Evolutionary conservation across 2,329 filamentous ascomycete species (phyloP), one percentile per base, ranked within the genome.

Genomic region (Penicillium freii): DNA sequence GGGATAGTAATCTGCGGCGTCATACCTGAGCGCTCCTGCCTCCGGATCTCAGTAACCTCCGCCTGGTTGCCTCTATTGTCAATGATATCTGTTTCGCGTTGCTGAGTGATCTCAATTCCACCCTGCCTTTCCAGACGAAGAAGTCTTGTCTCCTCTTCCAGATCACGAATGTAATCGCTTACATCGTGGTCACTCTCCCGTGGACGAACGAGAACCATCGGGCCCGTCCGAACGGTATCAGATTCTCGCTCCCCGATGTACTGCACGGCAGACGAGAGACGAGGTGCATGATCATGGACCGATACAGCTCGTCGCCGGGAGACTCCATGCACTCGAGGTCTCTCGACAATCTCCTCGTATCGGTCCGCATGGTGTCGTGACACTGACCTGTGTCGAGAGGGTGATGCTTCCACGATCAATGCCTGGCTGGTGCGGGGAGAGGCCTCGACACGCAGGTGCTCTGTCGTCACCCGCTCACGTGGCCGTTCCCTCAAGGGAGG

Each of bases 21-120:
- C 47, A 40, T 94, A 95, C 92, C 92, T 92, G 90, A 94, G 82
- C 88, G 88, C 79, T 97, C 91, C 81, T 89, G 91, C 78, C 91
- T 89, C 68, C 61, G 57, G 27, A 96, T 86, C 60, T 81, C 77
- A 5, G 78, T 68, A 6, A 87, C 75, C 58, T 86, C 83, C 50
- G 81, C 76, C 39, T 75, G 74, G 66, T 81, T 68, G 66, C 78
- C 63, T 39, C 66, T 61, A 34, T 70, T 61, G 42, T 72, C 71
- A 58, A 75, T 70, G 19, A 74, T 67, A 38, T 72, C 62, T n/a
- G 69, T 71, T 21, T 69, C 64, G 21, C 65, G 53, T 31, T 61
- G 50, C 33, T 59, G 67, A 43, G 71, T 68, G 44, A 71, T 62
- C 23, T 74, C 71, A 45, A 73, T 69, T 27, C 72, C 69, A 29